A percentile compares a stretch with the other conserved stretches of the same genome.
Evolutionary conservation across 495 filamentous ascomycete species (phyloP).

Genomic region (Neurospora pannonica): DNA sequence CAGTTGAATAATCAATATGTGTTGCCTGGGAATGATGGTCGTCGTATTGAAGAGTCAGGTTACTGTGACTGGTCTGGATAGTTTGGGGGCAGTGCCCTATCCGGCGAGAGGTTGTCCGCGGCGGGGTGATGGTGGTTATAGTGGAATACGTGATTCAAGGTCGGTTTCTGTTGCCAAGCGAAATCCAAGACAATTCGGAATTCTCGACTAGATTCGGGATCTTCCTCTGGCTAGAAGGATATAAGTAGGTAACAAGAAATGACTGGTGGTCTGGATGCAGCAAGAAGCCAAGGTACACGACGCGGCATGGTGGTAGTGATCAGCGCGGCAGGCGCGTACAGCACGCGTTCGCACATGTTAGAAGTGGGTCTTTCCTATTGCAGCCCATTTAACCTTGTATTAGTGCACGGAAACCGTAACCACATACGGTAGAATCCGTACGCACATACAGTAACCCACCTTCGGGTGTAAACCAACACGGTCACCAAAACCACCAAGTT

Average conservation of each 20-base stretch:
- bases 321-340: neutral
- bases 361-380: neutral
- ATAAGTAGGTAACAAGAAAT: neutral
- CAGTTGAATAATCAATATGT: neutral
- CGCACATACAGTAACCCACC: too few species aligned
- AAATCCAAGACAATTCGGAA: neutral
- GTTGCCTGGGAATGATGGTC: neutral
- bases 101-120: neutral
- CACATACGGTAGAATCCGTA: too few species aligned
- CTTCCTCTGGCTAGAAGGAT: neutral
- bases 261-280: neutral
- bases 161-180: neutral
- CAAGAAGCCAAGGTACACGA: neutral
- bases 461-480: too few species aligned
- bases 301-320: neutral
- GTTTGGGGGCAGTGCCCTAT: neutral
- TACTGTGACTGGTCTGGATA: neutral
- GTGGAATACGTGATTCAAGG: neutral
- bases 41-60: neutral
- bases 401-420: too few species aligned
- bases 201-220: neutral
- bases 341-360: neutral
- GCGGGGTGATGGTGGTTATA: neutral
- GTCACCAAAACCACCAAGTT: too few species aligned
- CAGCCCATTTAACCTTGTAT: neutral